Conservation (phyloP, 2,329 filamentous ascomycete genomes). For the Trichoderma guizhouense region DNA sequence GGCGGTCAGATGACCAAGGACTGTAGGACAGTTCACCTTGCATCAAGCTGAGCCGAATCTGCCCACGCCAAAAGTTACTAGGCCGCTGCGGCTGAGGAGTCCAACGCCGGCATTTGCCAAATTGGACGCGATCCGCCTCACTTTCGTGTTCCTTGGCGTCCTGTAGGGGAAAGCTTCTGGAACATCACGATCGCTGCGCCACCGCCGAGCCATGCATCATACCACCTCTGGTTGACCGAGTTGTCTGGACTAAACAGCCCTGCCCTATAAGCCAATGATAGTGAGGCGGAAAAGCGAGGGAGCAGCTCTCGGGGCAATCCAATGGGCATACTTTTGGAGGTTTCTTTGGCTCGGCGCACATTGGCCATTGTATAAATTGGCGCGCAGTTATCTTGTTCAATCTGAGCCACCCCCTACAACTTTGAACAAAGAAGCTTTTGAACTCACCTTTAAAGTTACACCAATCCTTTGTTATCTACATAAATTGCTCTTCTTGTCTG, state of each 20-base stretch:
- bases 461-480: not conserved
- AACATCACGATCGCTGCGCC: slow-evolving; percentile 3
- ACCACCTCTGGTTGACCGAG: not conserved
- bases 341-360: not conserved
- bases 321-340: not conserved
- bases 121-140: not conserved
- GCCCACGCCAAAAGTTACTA: not conserved
- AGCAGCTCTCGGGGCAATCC: not conserved
- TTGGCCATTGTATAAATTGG: not conserved
- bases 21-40: not conserved
- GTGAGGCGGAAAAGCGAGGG: not conserved
- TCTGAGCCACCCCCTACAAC: not conserved
- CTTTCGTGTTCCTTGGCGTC: not conserved
- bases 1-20: slow-evolving; percentile 3
- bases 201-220: not conserved
- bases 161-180: not conserved
- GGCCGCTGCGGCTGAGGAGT: slow-evolving; percentile 1
- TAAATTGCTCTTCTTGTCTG: not conserved
- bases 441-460: not conserved
- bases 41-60: slow-evolving; percentile 1
- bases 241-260: not conserved
- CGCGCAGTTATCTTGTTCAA: not conserved
- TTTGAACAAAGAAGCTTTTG: not conserved
- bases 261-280: not conserved
- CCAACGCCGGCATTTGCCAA: not conserved